Conservation (phyloP, 2,329 filamentous ascomycete genomes). For the Mollisiaceae sp. region DNA sequence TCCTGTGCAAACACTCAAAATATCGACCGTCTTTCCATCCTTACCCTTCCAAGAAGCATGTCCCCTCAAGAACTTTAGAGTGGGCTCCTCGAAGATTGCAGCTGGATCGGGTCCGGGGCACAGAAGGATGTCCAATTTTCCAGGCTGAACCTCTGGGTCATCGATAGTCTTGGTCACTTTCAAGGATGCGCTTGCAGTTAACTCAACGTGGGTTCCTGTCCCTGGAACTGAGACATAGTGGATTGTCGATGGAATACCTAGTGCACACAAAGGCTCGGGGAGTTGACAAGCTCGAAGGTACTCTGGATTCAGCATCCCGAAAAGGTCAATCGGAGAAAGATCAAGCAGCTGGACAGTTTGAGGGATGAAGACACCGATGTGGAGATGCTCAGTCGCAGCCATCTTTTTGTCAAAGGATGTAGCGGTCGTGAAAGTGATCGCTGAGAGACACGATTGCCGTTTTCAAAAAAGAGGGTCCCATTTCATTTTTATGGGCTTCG, state of each 20-base stretch:
- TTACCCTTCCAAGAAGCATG: conserved; percentile 43
- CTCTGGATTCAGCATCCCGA: conserved; percentile 52
- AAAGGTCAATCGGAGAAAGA: conserved; percentile 55
- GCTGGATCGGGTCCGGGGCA: conserved; percentile 56
- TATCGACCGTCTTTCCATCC: conserved; percentile 48
- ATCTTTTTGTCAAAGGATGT: conserved; percentile 14
- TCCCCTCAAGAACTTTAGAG: conserved; percentile 49
- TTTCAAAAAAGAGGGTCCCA: not conserved
- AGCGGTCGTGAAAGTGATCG: not conserved
- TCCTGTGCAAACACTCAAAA: conserved; percentile 59
- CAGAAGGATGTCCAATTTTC: conserved; percentile 55
- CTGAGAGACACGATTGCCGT: not conserved
- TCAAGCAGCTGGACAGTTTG: conserved; percentile 55
- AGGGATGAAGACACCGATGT: conserved; percentile 58
- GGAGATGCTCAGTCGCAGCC: conserved; percentile 39
- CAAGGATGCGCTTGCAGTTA: conserved; percentile 50
- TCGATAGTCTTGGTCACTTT: conserved; percentile 51
- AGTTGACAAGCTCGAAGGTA: conserved; percentile 49
- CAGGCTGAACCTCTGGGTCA: conserved; percentile 54
- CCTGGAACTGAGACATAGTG: conserved; percentile 52
- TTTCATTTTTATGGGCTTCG: not conserved
- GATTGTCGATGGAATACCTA: conserved; percentile 51
- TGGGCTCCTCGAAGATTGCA: conserved; percentile 41
- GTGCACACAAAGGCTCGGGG: conserved; percentile 46
- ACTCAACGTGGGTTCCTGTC: conserved; percentile 45